phyloP scores from a whole-genome alignment of 495 filamentous ascomycete species.

The Melanomma pulvis-pyrius region DNA sequence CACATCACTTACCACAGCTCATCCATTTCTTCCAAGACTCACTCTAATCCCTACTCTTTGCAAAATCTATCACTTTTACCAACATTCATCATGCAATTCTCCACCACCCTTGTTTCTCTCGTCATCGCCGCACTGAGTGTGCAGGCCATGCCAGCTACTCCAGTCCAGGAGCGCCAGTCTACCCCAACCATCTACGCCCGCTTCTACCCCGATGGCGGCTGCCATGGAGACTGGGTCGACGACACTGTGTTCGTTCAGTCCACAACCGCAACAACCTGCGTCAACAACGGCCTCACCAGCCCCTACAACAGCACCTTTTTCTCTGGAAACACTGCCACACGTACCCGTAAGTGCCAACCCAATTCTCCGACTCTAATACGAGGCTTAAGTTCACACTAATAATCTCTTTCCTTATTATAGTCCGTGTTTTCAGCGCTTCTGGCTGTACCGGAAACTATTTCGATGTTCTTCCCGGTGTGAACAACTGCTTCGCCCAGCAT shows the following conservation, averaged over 20 bases:
- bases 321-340: constrained; percentile 10
- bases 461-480: background rate
- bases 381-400: background rate
- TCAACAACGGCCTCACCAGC: constrained; percentile 2
- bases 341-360: constrained; percentile 7
- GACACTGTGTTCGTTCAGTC: constrained; percentile 12
- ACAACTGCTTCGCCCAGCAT: constrained; percentile 12
- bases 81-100: constrained; percentile 14
- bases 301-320: constrained; percentile 5
- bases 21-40: background rate
- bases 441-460: constrained; percentile 11
- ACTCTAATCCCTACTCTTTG: background rate
- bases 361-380: background rate
- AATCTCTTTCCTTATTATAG: background rate
- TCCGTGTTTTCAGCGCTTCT: background rate
- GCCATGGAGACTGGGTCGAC: constrained; percentile 11
- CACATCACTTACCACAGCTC: background rate
- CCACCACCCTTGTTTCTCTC: constrained; percentile 12
- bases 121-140: background rate
- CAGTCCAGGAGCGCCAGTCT: constrained; percentile 20
- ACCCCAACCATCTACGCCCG: constrained; percentile 20
- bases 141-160: constrained; percentile 9
- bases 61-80: background rate
- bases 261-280: background rate
- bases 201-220: constrained; percentile 12